These are phyloP conservation scores for Acanthamoeba triangularis DNA, from an alignment of 208 protist species.

Conservation along the genomic window DNA sequence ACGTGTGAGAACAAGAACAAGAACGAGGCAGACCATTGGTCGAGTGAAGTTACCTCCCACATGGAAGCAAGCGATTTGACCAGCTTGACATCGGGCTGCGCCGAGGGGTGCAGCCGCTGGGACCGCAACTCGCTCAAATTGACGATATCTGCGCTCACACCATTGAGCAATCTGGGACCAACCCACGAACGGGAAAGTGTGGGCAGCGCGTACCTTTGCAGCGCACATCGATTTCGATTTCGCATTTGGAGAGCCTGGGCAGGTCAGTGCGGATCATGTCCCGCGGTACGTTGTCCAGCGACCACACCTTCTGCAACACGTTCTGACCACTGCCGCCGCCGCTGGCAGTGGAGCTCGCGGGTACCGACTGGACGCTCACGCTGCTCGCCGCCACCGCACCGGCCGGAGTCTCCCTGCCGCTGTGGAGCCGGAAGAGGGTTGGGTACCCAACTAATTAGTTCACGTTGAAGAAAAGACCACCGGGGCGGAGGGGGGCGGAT, in stretches of 20 bases:
- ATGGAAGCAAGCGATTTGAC: conserved; percentile 61
- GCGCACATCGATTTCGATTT: conserved; percentile 68
- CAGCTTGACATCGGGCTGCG: conserved; percentile 38
- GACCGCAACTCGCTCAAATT: conserved; percentile 34
- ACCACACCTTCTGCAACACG: conserved; percentile 11
- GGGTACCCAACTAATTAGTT: too few species aligned
- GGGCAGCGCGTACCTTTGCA: neutral
- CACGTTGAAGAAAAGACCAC: neutral
- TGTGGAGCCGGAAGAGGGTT: neutral
- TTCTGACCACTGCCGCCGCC: neutral
- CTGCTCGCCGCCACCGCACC: neutral
- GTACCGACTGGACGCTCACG: neutral
- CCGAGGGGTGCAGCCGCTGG: neutral
- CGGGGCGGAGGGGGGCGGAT: neutral
- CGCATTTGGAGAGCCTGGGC: conserved; percentile 39
- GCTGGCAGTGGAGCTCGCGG: neutral
- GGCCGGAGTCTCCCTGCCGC: neutral
- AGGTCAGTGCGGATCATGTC: conserved; percentile 20
- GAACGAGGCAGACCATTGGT: neutral
- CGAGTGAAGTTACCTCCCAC: conserved; percentile 68
- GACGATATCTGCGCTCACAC: conserved; percentile 17
- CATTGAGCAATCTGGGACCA: neutral
- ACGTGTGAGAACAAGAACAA: neutral
- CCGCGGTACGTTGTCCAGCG: conserved; percentile 42
- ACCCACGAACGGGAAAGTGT: neutral